Base-by-base conservation (phyloP, 805 yeast genomes). In the Candida glaebosa region DNA sequence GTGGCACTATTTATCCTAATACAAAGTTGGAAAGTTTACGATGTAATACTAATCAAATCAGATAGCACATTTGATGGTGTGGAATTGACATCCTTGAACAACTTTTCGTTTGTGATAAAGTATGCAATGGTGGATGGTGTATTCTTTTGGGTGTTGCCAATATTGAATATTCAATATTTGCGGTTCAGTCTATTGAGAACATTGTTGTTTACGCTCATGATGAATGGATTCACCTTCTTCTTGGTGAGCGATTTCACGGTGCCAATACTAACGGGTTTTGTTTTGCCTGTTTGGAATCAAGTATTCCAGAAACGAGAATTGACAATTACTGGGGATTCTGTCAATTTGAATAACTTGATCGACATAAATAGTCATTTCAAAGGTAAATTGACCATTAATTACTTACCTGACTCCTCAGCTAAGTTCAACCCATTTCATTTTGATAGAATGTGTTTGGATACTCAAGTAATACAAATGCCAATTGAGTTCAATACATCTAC, bases 351-450 rank as follows among this genome's bases (percentile, higher is more conserved):
- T 16, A 52, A 56, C 24, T 56, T 71, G 9, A 42, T 63, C 3
- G 79, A 78, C 45, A 73, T 73, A 52, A 67, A 77, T 17, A 56
- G 77, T 2, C 95, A 89, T 59, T 84, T 90, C 58, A 84, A 79
- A 53, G 99, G 99, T 34, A 81, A 80, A 33, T 86, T 87, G 54
- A 85, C 90, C 1, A 83, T 93, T 46, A 85, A 90, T 54, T 85
- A 86, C 46, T 67, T 93, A 26, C 98, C 99, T 0, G 97, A 91
- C 61, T 84, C 95, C 34, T 83, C 95, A 0, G 96, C 95, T 3
- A 70, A 73, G 53, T 65, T 93, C 51, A 88, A 90, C 48, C 96
- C 96, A 2, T 76, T 79, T 51, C 77, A 72, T 38, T 79, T 76
- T 39, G 57, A 56, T 20, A 70, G 78, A 3, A 76, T 75, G 45